These are phyloP conservation scores for Microsporum canis DNA, from an alignment of 2,329 filamentous ascomycete species.

Conservation along the genomic window DNA sequence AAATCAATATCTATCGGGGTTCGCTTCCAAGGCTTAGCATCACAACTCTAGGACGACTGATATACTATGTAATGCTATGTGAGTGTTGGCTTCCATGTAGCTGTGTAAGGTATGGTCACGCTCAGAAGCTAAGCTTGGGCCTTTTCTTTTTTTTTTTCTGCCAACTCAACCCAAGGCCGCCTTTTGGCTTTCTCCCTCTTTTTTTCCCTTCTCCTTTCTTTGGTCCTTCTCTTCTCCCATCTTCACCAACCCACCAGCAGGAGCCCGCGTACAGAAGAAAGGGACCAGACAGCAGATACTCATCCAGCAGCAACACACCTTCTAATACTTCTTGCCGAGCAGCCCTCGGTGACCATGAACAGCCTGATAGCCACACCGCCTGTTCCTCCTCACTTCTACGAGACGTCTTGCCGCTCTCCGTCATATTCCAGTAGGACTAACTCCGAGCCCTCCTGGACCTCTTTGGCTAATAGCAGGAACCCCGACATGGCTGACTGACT, in stretches of 20 bases:
- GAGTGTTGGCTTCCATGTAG: no score
- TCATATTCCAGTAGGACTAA: slow-evolving; percentile 45
- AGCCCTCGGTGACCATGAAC: slow-evolving; percentile 44
- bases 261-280: not conserved
- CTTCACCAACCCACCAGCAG: not conserved
- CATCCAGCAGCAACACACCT: not conserved
- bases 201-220: not conserved
- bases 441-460: not conserved
- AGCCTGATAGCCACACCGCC: slow-evolving; percentile 47
- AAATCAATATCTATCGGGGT: no score
- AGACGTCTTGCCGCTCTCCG: slow-evolving; percentile 49
- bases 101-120: not conserved
- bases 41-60: no score
- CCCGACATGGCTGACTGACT: slow-evolving; percentile 8
- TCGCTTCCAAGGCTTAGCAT: no score
- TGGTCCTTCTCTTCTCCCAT: not conserved
- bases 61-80: no score
- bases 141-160: not conserved
- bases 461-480: slow-evolving; percentile 10
- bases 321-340: slow-evolving; percentile 11
- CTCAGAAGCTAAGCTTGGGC: not conserved
- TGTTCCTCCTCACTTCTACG: slow-evolving; percentile 53
- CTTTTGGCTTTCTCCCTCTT: not conserved
- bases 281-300: not conserved
- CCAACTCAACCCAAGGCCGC: slow-evolving; percentile 1